These are phyloP conservation scores for Fonsecaea erecta DNA, from an alignment of 2,329 filamentous ascomycete genomes.

Conservation along the genomic window DNA sequence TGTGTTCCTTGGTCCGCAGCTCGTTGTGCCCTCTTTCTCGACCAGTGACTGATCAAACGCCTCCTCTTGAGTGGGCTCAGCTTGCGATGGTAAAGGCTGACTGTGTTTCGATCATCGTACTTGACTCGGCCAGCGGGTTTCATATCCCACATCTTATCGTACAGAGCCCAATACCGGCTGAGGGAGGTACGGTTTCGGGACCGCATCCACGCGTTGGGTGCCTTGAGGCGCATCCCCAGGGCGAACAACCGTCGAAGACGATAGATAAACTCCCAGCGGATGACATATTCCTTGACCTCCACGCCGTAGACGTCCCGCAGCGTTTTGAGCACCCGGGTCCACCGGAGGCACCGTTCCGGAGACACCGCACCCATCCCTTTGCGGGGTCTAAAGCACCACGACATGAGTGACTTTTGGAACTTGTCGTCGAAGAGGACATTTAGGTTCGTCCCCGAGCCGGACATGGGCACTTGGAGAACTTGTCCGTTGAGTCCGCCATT, in stretches of 20 bases:
- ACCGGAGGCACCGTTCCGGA: slow-evolving; percentile 29
- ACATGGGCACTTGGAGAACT: neutral
- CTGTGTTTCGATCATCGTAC: slow-evolving; percentile 11
- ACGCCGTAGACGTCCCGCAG: slow-evolving; percentile 29
- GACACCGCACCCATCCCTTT: slow-evolving; percentile 20
- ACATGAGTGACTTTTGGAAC: slow-evolving; percentile 54
- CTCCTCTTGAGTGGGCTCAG: slow-evolving; percentile 7
- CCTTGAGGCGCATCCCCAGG: slow-evolving; percentile 5
- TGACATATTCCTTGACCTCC: slow-evolving; percentile 21
- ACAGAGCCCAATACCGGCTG: slow-evolving; percentile 25
- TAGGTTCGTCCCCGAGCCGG: slow-evolving; percentile 36
- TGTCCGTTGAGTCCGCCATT: slow-evolving; percentile 18
- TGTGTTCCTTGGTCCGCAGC: neutral
- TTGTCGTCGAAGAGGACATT: slow-evolving; percentile 48
- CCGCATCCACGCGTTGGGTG: slow-evolving; percentile 13
- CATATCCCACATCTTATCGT: slow-evolving; percentile 32
- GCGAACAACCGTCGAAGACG: slow-evolving; percentile 27
- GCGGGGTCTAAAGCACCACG: slow-evolving; percentile 53
- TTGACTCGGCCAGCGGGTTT: slow-evolving; percentile 20
- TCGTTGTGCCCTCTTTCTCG: neutral
- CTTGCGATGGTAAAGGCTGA: slow-evolving; percentile 14
- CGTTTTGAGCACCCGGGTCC: slow-evolving; percentile 30
- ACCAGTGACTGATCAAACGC: neutral
- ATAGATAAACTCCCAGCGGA: slow-evolving; percentile 26
- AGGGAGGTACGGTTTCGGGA: slow-evolving; percentile 11